A percentile compares a stretch with the other conserved stretches of the same genome.
phyloP scores from a whole-genome alignment of 202 grass and related monocot species.

The Miscanthus sacchariflorus region DNA sequence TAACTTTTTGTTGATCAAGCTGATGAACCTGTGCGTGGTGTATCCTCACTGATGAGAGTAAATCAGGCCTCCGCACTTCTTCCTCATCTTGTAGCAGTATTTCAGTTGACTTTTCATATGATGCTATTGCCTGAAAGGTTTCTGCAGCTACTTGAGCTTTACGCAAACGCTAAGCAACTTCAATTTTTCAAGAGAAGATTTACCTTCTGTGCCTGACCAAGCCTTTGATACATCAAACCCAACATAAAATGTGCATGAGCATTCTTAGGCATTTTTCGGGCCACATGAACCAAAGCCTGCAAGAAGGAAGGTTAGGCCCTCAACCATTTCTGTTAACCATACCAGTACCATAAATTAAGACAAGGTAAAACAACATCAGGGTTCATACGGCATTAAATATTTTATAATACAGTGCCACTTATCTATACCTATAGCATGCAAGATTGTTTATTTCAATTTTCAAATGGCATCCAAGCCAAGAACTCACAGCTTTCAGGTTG shows the following conservation, averaged over 20 bases:
- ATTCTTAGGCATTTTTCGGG: conserved; percentile 93
- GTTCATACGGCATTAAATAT: conserved; percentile 15
- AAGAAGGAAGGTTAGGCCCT: conserved; percentile 29
- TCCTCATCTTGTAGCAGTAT: conserved; percentile 95
- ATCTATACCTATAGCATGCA: neutral
- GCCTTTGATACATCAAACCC: conserved; percentile 98
- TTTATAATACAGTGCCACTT: conserved; percentile 21
- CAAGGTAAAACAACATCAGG: neutral
- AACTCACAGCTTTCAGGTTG: conserved; percentile 92
- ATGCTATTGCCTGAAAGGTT: conserved; percentile 72
- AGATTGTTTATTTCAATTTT: conserved; percentile 13
- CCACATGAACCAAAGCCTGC: conserved; percentile 87
- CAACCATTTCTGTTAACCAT: neutral
- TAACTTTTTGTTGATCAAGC: conserved; percentile 24
- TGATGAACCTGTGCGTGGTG: conserved; percentile 90
- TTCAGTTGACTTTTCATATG: conserved; percentile 94
- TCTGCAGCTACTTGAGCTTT: conserved; percentile 42
- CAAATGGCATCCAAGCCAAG: conserved; percentile 22
- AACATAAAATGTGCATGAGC: conserved; percentile 92
- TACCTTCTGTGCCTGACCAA: conserved; percentile 99
- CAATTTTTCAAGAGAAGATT: conserved; percentile 35
- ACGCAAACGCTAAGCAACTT: conserved; percentile 39
- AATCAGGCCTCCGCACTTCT: conserved; percentile 84
- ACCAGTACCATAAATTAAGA: conserved; percentile 6
- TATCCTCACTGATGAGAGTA: conserved; percentile 92